Evolutionary conservation across 345 rosid species (phyloP), one percentile per base, ranked within the genome.

Genomic region (Dovyalis caffra): DNA sequence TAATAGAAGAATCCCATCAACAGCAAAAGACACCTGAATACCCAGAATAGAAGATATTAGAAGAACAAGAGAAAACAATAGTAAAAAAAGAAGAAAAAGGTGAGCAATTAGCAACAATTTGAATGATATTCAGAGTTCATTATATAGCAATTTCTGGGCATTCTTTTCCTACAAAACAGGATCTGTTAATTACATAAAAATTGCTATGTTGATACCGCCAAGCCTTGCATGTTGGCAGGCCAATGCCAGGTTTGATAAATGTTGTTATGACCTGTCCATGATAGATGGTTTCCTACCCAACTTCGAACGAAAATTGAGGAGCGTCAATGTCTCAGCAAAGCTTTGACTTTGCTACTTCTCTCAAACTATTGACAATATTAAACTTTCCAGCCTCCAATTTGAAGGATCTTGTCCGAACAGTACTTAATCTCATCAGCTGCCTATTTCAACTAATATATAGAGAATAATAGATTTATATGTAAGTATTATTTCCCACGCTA

Each of bases 1-100:
- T 75, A 94, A 76, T 23, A 91, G 72, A 78, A 94, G 86, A 66
- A 89, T 77, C 76, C 97, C 95, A 80, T 93, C 98, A 70, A 91
- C 95, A 28, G 89, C 94, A 89, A 91, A 93, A 31, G 88, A 91
- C 18, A 91, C 90, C 95, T 90, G 82, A 74, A 38, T 45, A 38
- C 73, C 68, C 70, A 68, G 31, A 35, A 15, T 47, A 61, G 6
- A 12, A 49, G 9, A 9, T 29, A 29, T 35, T 15, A 21, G 14
- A 37, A 37, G 37, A 57, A 47, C 8, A 65, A 12, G 0, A 32
- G 5, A 23, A 18, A 18, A 23, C 2, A 73, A 62, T 45, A 66
- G 51, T n/a, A 34, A 8, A 0, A 25, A 4, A 23, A 20, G 16
- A n/a, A 3, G 70, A 61, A 45, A 69, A 37, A 21, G 32, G 66